A percentile compares a stretch with the other conserved stretches of the same genome.
phyloP scores from a whole-genome alignment of 495 filamentous ascomycete species.

The Hypoxylon crocopeplum region DNA sequence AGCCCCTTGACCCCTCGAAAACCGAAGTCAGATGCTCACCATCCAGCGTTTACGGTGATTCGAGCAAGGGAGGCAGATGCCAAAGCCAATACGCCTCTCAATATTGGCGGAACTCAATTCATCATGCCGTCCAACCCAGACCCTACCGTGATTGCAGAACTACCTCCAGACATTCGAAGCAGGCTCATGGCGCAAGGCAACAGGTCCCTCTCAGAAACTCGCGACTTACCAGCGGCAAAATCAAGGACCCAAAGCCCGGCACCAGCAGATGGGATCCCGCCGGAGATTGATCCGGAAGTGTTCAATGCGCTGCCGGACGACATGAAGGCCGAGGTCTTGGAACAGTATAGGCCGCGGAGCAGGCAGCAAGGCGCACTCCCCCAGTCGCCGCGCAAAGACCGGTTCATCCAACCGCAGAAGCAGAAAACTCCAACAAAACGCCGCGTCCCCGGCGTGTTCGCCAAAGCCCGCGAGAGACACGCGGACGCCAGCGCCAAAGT shows the following conservation, averaged over 20 bases:
- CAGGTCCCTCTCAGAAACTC: constrained; percentile 24
- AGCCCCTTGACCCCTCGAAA: constrained; percentile 71
- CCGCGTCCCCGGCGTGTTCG: constrained; percentile 56
- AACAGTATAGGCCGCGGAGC: constrained; percentile 62
- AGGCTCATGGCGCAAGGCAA: constrained; percentile 62
- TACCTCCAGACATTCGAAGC: constrained; percentile 79
- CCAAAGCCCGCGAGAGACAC: constrained; percentile 49
- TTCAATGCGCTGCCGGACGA: constrained; percentile 82
- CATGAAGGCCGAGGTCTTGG: constrained; percentile 79
- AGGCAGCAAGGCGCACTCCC: constrained; percentile 54
- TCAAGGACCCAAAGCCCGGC: constrained; percentile 53
- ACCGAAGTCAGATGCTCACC: constrained; percentile 48
- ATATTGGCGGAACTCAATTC: constrained; percentile 85
- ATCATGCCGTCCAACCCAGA: constrained; percentile 83
- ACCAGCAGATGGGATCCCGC: constrained; percentile 42
- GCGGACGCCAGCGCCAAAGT: constrained; percentile 57
- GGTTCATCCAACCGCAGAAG: constrained; percentile 58
- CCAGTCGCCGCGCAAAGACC: constrained; percentile 65
- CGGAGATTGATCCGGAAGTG: constrained; percentile 73
- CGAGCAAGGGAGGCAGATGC: constrained; percentile 62
- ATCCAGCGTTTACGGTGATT: constrained; percentile 62
- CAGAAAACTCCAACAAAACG: constrained; percentile 65
- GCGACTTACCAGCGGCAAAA: constrained; percentile 30
- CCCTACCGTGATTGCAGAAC: constrained; percentile 73
- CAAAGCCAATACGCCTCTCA: constrained; percentile 70